phyloP scores from a whole-genome alignment of 768 basidiomycete genomes.

The Leucosporidium scottii region DNA sequence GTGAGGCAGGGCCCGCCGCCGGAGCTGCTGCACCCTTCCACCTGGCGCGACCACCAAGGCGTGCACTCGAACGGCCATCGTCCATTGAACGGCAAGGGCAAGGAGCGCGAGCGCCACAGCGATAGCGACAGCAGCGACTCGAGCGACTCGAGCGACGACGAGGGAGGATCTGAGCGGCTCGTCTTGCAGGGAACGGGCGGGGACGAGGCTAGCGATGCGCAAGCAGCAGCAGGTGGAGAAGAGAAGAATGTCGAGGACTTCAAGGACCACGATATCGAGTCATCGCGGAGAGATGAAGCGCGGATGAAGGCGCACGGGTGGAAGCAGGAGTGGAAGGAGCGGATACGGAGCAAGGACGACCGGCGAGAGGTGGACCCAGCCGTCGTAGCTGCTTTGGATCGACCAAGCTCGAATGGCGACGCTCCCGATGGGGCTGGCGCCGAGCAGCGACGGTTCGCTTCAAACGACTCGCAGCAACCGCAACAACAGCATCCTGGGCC shows the following conservation, averaged over 20 bases:
- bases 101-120: not conserved
- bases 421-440: too few species aligned
- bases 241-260: slow-evolving; percentile 1
- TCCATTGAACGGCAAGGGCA: not conserved
- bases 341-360: not conserved
- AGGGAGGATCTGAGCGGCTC: too few species aligned
- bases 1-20: not conserved
- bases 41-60: not conserved
- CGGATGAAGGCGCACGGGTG: slow-evolving; percentile 1
- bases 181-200: not conserved
- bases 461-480: too few species aligned
- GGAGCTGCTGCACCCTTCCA: not conserved
- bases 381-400: too few species aligned
- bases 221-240: not conserved
- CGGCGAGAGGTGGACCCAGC: too few species aligned
- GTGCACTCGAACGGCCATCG: not conserved
- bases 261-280: not conserved
- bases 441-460: too few species aligned
- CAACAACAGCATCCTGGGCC: too few species aligned
- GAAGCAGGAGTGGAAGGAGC: not conserved
- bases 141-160: too few species aligned
- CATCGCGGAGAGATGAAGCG: not conserved
- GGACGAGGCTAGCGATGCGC: not conserved
- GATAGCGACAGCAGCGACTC: too few species aligned
- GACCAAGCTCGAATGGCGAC: too few species aligned